Evolutionary conservation across 2,329 filamentous ascomycete species (phyloP).

Genomic region (Botrytis squamosa): DNA sequence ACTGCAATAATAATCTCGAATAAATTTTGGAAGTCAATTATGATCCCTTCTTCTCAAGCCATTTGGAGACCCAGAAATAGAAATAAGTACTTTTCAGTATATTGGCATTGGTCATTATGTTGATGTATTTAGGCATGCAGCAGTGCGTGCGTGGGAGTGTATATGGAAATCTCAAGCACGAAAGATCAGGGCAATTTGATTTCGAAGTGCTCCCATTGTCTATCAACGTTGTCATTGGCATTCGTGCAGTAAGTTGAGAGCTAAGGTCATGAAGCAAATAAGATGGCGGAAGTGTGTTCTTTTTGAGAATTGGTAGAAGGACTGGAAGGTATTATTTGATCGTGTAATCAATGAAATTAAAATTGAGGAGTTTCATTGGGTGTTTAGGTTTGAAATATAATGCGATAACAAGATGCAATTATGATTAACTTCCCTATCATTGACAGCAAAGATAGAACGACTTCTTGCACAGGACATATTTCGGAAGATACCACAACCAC

Average conservation of each 20-base stretch:
- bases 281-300: neutral
- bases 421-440: neutral
- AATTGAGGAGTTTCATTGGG: neutral
- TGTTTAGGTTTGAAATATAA: neutral
- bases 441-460: neutral
- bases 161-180: neutral
- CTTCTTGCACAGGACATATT: neutral
- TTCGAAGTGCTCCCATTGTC: neutral
- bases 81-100: too few relatives aligned
- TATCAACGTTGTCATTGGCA: neutral
- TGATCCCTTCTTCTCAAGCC: neutral
- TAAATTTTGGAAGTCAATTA: neutral
- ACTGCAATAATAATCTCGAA: neutral
- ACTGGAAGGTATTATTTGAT: neutral
- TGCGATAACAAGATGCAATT: neutral
- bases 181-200: neutral
- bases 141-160: neutral
- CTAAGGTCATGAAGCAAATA: neutral
- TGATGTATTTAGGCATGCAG: neutral
- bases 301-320: neutral
- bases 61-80: neutral
- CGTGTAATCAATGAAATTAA: too few relatives aligned
- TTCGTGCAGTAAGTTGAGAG: neutral
- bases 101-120: neutral
- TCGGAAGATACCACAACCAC: neutral